Percentiles rank a stretch among this genome's conserved stretches.
Evolutionary conservation across 108 stramenopile species (phyloP).

Genomic region (Skeletonema marinoi): DNA sequence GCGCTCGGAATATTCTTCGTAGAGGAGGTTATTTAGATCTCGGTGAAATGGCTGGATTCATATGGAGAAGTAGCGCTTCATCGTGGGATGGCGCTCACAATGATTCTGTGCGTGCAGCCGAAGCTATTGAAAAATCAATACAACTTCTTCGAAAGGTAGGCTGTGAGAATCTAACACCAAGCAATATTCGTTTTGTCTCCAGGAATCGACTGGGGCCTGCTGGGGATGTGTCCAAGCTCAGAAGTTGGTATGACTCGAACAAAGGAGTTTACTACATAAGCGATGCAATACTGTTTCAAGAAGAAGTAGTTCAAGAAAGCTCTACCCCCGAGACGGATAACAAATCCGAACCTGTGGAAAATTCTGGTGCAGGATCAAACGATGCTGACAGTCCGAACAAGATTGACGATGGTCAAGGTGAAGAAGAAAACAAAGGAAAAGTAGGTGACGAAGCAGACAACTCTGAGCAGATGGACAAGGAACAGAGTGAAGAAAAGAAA

Average conservation of each 20-base stretch:
- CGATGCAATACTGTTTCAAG: constrained; percentile 30
- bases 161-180: constrained; percentile 55
- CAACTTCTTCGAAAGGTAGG: constrained; percentile 54
- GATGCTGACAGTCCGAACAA: background rate
- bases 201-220: constrained; percentile 40
- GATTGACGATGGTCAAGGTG: background rate
- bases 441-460: background rate
- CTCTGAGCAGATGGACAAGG: background rate
- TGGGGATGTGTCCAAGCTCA: constrained; percentile 11
- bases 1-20: constrained; percentile 58
- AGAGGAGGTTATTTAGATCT: constrained; percentile 69
- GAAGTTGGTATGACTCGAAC: constrained; percentile 39
- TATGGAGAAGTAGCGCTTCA: constrained; percentile 12
- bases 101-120: constrained; percentile 20
- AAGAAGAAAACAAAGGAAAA: background rate
- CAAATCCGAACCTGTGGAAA: background rate
- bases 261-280: constrained; percentile 31
- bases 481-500: background rate
- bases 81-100: constrained; percentile 21
- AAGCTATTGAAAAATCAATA: constrained; percentile 48
- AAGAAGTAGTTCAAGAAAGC: constrained; percentile 1
- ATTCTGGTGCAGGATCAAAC: background rate
- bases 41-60: constrained; percentile 27
- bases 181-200: constrained; percentile 54
- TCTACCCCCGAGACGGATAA: background rate